A percentile compares a stretch with the other conserved stretches of the same genome.
Evolutionary conservation across 192 early-diverging fungal genomes (phyloP).

Genomic region (Mortierella antarctica): DNA sequence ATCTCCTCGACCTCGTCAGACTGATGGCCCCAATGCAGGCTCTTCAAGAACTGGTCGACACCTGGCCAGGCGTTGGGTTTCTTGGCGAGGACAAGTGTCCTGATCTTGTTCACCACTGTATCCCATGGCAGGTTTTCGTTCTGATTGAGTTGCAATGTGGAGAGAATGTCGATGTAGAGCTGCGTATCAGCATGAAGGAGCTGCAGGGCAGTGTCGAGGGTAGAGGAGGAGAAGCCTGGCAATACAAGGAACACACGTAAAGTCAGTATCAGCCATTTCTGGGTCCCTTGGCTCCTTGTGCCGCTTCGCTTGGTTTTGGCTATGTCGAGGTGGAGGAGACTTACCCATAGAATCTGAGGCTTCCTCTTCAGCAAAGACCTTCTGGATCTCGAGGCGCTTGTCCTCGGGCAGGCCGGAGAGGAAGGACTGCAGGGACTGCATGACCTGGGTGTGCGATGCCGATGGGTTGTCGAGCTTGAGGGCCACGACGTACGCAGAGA

Average conservation of each 20-base stretch:
- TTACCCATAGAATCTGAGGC: constrained; percentile 55
- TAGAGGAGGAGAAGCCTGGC: constrained; percentile 38
- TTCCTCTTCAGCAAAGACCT: constrained; percentile 57
- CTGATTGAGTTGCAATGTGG: constrained; percentile 55
- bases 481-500: constrained; percentile 46
- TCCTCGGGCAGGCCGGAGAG: constrained; percentile 39
- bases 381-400: constrained; percentile 40
- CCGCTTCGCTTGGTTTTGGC: too few relatives aligned
- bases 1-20: not conserved
- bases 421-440: constrained; percentile 55
- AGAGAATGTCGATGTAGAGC: constrained; percentile 55
- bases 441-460: constrained; percentile 55
- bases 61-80: constrained; percentile 47
- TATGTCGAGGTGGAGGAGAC: not conserved
- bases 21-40: constrained; percentile 35
- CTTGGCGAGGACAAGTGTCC: constrained; percentile 23
- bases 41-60: constrained; percentile 47
- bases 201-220: constrained; percentile 37
- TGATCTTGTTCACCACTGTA: constrained; percentile 41
- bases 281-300: not conserved
- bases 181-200: constrained; percentile 51
- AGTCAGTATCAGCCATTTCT: not conserved
- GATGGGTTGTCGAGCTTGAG: constrained; percentile 58
- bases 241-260: not conserved
- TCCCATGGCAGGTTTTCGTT: constrained; percentile 57